phyloP scores from a whole-genome alignment of 495 filamentous ascomycete species.

The Penicillium coprophilum region DNA sequence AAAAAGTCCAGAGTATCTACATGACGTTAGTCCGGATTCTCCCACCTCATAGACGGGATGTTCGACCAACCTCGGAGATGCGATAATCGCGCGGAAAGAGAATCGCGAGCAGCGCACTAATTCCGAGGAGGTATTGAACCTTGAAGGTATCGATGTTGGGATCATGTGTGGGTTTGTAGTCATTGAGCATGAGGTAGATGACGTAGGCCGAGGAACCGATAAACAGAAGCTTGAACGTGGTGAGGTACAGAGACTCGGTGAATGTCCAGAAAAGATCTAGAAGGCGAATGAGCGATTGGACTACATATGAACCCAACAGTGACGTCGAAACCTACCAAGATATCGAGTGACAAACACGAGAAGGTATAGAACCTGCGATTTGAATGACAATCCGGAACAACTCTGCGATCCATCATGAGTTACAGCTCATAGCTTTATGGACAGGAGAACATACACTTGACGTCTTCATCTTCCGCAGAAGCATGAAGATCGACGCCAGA shows the following conservation, averaged over 20 bases:
- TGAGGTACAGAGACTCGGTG: conserved; percentile 78
- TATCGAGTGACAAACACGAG: conserved; percentile 92
- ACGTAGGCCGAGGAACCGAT: conserved; percentile 85
- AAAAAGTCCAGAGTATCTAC: conserved; percentile 93
- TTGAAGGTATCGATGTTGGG: conserved; percentile 96
- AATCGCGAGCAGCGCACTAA: conserved; percentile 72
- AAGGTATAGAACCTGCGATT: conserved; percentile 91
- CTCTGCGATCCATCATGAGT: conserved; percentile 56
- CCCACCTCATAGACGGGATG: not conserved
- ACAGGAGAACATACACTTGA: conserved; percentile 63
- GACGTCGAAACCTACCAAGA: conserved; percentile 57
- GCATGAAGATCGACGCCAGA: conserved; percentile 87
- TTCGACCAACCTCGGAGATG: conserved; percentile 52
- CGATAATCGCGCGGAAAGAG: conserved; percentile 83
- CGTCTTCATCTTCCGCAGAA: conserved; percentile 91
- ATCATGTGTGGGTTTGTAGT: conserved; percentile 94
- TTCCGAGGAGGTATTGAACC: conserved; percentile 84
- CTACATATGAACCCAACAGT: not conserved
- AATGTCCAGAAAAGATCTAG: conserved; percentile 88
- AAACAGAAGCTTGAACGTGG: conserved; percentile 94
- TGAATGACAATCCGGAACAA: conserved; percentile 96
- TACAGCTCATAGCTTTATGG: not conserved
- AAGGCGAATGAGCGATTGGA: conserved; percentile 8
- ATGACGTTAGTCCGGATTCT: conserved; percentile 11
- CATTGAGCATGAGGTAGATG: conserved; percentile 93